These are phyloP conservation scores for Bathelium albidoporum DNA, from an alignment of 495 filamentous ascomycete genomes.

Conservation along the genomic window DNA sequence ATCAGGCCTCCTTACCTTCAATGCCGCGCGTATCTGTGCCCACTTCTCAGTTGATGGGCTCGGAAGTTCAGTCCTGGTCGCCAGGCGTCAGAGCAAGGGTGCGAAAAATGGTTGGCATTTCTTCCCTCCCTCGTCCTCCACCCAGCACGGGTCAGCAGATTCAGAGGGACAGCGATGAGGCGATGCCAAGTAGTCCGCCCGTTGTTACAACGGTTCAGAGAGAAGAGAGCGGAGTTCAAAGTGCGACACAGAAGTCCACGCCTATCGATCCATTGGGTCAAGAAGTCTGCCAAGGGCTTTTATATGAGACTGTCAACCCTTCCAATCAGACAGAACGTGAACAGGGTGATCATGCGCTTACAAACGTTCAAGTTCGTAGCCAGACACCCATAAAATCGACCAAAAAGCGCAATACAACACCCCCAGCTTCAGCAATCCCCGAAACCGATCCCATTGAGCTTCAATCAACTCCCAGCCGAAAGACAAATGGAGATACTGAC, in stretches of 20 bases:
- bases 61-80: background rate
- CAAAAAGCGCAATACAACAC: background rate
- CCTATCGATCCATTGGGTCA: background rate
- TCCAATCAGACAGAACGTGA: background rate
- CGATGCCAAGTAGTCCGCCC: slow-evolving; percentile 19
- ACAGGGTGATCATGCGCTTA: background rate
- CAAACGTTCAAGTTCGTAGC: background rate
- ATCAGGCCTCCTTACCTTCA: background rate
- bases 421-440: slow-evolving; percentile 1
- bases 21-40: background rate
- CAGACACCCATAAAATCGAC: background rate
- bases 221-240: background rate
- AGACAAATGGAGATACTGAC: background rate
- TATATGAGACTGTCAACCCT: background rate
- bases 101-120: background rate
- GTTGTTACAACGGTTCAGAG: background rate
- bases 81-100: background rate
- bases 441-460: slow-evolving; percentile 1
- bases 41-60: background rate
- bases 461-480: background rate
- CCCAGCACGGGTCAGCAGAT: background rate
- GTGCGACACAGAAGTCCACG: background rate
- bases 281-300: background rate
- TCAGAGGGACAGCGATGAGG: background rate
- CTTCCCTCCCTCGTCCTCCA: background rate